Percentiles rank a stretch among this genome's conserved stretches.
These are phyloP conservation scores for Trypanosoma caninum DNA, from an alignment of 208 protist genomes.

Conservation along the genomic window DNA sequence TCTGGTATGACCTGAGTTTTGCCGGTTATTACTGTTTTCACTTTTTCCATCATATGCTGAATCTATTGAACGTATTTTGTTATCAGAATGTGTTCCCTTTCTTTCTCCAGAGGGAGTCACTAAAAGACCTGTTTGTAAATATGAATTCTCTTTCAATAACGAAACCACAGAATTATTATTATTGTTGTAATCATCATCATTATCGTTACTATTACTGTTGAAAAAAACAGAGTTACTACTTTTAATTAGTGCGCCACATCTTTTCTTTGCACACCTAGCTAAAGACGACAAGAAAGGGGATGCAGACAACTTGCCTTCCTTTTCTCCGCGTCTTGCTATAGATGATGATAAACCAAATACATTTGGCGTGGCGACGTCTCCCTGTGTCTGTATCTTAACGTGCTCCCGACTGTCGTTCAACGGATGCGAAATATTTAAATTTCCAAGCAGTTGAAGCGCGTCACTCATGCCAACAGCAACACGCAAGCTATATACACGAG, in stretches of 20 bases:
- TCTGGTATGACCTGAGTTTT: neutral
- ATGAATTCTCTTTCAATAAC: neutral
- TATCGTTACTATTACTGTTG: no score
- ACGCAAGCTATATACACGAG: slow-evolving; percentile 46
- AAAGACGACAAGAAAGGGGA: neutral
- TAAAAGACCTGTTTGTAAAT: slow-evolving; percentile 4
- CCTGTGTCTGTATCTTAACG: slow-evolving; percentile 9
- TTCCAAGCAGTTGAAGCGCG: neutral
- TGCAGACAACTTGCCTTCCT: neutral
- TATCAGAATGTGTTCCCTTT: neutral
- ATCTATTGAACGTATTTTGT: neutral
- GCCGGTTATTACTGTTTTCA: neutral
- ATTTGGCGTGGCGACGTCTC: neutral
- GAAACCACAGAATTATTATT: neutral
- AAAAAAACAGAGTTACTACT: no score
- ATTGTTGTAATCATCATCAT: no score
- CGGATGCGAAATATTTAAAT: neutral
- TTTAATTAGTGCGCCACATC: no score
- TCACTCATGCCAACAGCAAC: slow-evolving; percentile 23
- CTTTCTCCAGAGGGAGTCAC: slow-evolving; percentile 4
- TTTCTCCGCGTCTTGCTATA: neutral
- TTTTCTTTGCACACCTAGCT: no score
- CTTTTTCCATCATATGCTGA: no score
- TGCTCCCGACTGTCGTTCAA: slow-evolving; percentile 3
- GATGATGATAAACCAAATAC: neutral